Base-by-base conservation (phyloP, 768 basidiomycete species). In the Phylloporus sp. region DNA sequence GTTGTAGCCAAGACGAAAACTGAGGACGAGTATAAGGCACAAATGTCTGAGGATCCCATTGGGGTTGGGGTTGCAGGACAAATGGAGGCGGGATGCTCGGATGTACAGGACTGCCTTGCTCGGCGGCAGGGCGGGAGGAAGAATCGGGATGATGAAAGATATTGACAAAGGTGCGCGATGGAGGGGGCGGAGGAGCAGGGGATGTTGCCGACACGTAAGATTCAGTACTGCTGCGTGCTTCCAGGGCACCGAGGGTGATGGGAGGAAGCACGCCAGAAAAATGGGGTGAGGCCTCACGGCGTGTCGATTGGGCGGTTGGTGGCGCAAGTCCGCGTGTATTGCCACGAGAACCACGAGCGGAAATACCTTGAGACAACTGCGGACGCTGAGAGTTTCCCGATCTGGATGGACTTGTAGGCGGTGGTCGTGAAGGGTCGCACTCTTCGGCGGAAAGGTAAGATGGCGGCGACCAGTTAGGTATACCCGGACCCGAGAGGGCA, bases 51-150 rank as follows among this genome's bases (percentile, higher is more conserved):
- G 68, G 72, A 50, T 84, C 80, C 85, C 86, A 87, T 46, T 80
- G 84, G 1, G 85, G 85, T 47, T 70, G 71, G 3, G 86, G 86
- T 62, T 87, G 82, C 4, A 88, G 70, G 10, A 82, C 79, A 60
- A 81, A 86, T 3, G 86, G 86, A 15, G 85, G 76, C 0, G 77
- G 70, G 34, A 78, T 64, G 47, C 50, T 56, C 18, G 54, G 55
- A 18, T 29, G 38, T 20, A 36, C 22, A 24, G 59, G 34, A 11
- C 46, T 61, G 32, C 43, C 35, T 27, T 42, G 54, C n/a, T 61
- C 59, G 29, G 50, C 41, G 13, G 60, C 5, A 10, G 58, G 52
- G 43, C 56, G 65, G 26, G 58, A 26, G 31, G 66, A 56, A 27
- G 67, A 35, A 22, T 64, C 56, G 32, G 53, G 64, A 32, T 45